Evolutionary conservation across 108 stramenopile genomes (phyloP).

Genomic region (Asterionellopsis glacialis): DNA sequence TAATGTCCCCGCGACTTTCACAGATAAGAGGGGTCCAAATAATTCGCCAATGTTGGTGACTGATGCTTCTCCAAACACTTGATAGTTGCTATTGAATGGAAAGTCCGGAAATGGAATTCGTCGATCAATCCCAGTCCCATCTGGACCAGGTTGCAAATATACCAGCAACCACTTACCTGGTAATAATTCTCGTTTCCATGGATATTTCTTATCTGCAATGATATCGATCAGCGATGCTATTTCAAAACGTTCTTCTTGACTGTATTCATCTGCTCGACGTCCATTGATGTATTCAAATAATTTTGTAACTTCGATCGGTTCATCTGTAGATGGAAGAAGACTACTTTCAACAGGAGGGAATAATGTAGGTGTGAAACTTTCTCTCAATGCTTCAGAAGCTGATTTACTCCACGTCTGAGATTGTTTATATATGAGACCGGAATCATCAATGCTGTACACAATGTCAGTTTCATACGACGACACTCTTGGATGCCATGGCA

Average conservation of each 20-base stretch:
- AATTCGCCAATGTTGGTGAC: constrained; percentile 40
- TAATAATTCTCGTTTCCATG: constrained; percentile 12
- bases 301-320: constrained; percentile 19
- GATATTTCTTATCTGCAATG: constrained; percentile 15
- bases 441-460: constrained; percentile 26
- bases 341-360: constrained; percentile 15
- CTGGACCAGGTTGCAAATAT: constrained; percentile 46
- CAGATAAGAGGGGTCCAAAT: constrained; percentile 29
- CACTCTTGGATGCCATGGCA: constrained; percentile 43
- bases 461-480: constrained; percentile 46
- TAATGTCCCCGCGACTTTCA: constrained; percentile 31
- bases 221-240: constrained; percentile 20
- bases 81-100: constrained; percentile 40
- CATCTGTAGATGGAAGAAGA: background rate
- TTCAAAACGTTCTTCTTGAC: constrained; percentile 19
- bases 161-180: constrained; percentile 34
- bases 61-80: constrained; percentile 20
- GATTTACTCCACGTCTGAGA: constrained; percentile 47
- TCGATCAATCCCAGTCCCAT: constrained; percentile 42
- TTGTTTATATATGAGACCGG: constrained; percentile 35
- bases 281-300: constrained; percentile 36
- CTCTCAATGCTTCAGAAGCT: constrained; percentile 32
- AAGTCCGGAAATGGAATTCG: constrained; percentile 54
- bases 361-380: constrained; percentile 45
- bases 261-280: constrained; percentile 31